These are phyloP conservation scores for Candida maltosa DNA, from an alignment of 805 yeast genomes.

Conservation along the genomic window DNA sequence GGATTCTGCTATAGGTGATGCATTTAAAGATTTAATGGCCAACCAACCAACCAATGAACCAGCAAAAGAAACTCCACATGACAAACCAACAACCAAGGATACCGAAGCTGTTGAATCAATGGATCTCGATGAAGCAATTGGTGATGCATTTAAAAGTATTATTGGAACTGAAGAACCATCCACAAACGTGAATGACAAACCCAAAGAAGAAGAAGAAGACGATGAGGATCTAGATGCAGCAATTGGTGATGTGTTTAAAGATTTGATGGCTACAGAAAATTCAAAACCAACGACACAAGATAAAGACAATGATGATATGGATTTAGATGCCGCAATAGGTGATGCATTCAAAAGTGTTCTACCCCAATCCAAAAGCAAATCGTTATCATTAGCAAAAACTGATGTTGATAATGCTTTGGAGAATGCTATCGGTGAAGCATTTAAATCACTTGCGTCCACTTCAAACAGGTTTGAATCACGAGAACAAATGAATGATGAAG, in stretches of 20 bases:
- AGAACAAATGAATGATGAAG: constrained; percentile 12
- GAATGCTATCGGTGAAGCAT: constrained; percentile 39
- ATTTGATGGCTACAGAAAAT: constrained; percentile 10
- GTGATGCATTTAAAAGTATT: constrained; percentile 20
- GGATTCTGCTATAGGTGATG: constrained; percentile 11
- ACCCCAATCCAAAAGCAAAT: background rate
- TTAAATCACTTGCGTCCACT: constrained; percentile 14
- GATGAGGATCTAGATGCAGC: constrained; percentile 13
- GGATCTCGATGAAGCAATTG: constrained; percentile 25
- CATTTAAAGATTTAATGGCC: constrained; percentile 7
- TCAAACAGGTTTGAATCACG: background rate
- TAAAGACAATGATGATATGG: constrained; percentile 18
- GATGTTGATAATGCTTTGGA: constrained; percentile 25
- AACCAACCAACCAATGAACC: background rate
- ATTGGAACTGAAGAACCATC: constrained; percentile 3
- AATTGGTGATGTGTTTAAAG: constrained; percentile 19
- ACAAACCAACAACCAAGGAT: background rate
- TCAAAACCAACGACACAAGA: constrained; percentile 5
- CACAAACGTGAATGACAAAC: too few species aligned
- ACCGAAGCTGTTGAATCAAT: constrained; percentile 18
- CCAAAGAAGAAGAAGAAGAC: constrained; percentile 1
- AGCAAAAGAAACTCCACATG: background rate
- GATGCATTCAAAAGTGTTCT: constrained; percentile 15
- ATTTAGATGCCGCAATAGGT: constrained; percentile 27
- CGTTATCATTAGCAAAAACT: background rate